Evolutionary conservation across 345 rosid genomes (phyloP), one percentile per base, ranked within the genome.

Genomic region (Euclidium syriacum): DNA sequence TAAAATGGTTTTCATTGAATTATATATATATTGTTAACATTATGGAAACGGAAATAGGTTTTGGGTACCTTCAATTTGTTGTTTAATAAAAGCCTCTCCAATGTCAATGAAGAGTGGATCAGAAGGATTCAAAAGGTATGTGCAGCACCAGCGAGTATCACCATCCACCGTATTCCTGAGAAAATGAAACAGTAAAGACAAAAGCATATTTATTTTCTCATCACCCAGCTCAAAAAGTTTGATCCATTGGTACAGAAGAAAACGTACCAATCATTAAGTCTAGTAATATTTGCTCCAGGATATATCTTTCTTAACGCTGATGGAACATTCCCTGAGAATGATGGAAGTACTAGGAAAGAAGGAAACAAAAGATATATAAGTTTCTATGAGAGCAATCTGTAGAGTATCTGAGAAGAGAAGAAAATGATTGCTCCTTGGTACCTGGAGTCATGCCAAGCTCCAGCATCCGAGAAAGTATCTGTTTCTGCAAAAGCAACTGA

Each of bases 391-490:
- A 26, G 33, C 25, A 40, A 41, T 54, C 43, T 48, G 58, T 51
- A 2, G 6, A 58, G 64, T 10, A 49, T 50, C 23, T 32, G 34
- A 17, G n/a, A 55, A 36, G 10, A 47, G 10, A 55, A 38, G 11
- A 52, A 11, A 48, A 11, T 56, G 19, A 40, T 6, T 47, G 17
- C 25, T 56, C 29, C 27, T 17, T 48, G 55, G 50, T n/a, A 92
- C 98, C 98, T 60, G 98, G 98, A 74, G 86, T 87, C 98, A 92
- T 92, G 75, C 96, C 98, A 58, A 92, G 76, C 72, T 86, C 85
- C 57, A 85, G 73, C 96, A 92, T 88, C 57, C 86, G 85, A 57
- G 87, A 72, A 50, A 92, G 68, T 77, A 92, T 88, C 80, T 19
- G 77, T 54, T 92, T 92, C 75, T 92, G 98, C 78, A 92, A 67